These are phyloP conservation scores for Exophiala aquamarina DNA, from an alignment of 2,329 filamentous ascomycete genomes.

Conservation along the genomic window DNA sequence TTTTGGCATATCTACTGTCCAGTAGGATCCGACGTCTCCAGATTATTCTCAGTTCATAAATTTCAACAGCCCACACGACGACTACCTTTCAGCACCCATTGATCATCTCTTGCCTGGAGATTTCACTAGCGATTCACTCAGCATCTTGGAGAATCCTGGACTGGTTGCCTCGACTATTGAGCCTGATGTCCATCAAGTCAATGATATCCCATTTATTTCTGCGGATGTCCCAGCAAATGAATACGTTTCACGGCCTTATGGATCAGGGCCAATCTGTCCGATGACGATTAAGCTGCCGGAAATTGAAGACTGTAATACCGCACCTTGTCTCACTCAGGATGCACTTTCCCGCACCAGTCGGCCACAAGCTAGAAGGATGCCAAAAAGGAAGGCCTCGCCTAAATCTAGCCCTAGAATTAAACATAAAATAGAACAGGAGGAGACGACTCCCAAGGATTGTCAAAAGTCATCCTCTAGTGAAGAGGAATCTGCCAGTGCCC, in stretches of 20 bases:
- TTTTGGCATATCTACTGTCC: conserved; percentile 1
- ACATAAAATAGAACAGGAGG: conserved; percentile 2
- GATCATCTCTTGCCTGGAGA: conserved; percentile 6
- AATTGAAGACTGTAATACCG: conserved; percentile 20
- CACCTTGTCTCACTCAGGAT: conserved; percentile 1
- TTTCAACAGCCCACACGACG: conserved; percentile 16
- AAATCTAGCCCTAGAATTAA: not conserved
- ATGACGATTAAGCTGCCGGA: conserved; percentile 13
- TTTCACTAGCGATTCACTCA: conserved; percentile 4
- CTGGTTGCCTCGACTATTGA: conserved; percentile 5
- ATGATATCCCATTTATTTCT: conserved; percentile 10
- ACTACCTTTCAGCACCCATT: conserved; percentile 12
- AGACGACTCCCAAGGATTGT: conserved; percentile 16
- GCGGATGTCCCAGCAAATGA: conserved; percentile 7
- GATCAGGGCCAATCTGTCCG: conserved; percentile 10
- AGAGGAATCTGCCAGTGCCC: not conserved
- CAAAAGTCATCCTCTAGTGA: too few species aligned
- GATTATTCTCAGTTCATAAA: conserved; percentile 22
- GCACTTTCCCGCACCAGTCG: not conserved
- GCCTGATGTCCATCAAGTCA: conserved; percentile 8
- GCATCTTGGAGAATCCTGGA: too few species aligned
- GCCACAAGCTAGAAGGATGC: not conserved
- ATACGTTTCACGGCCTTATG: conserved; percentile 6
- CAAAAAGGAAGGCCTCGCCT: not conserved
- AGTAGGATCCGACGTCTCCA: conserved; percentile 16